These are phyloP conservation scores for Karstenula rhodostoma DNA, from an alignment of 2,329 filamentous ascomycete genomes.

Conservation along the genomic window DNA sequence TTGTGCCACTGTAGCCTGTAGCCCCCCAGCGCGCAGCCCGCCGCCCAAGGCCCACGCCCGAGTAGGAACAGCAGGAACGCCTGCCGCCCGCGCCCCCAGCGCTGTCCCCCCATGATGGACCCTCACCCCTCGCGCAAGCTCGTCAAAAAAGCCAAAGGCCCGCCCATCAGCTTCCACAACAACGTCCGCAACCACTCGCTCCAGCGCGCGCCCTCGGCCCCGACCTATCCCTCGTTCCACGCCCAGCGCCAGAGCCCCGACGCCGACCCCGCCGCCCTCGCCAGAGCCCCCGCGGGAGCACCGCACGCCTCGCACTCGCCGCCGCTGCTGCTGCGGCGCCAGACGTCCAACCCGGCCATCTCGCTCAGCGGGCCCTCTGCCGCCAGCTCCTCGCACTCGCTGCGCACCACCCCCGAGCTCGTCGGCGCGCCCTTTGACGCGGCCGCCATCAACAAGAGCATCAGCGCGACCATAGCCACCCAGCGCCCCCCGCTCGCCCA, in stretches of 20 bases:
- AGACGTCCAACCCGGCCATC: conserved; percentile 12
- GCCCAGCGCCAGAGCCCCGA: conserved; percentile 8
- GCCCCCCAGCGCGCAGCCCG: too few relatives aligned
- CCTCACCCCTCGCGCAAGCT: background rate
- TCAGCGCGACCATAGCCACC: conserved; percentile 36
- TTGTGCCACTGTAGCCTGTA: too few relatives aligned
- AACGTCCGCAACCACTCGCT: conserved; percentile 19
- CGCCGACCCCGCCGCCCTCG: background rate
- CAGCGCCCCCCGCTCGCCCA: conserved; percentile 35
- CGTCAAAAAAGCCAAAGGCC: conserved; percentile 26
- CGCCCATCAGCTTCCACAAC: conserved; percentile 32
- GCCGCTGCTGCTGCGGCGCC: conserved; percentile 7
- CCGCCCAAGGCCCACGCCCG: too few relatives aligned
- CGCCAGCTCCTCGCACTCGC: conserved; percentile 16
- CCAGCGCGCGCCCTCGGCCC: conserved; percentile 33
- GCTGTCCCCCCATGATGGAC: conserved; percentile 8
- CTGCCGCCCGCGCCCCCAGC: background rate
- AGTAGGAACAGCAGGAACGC: background rate
- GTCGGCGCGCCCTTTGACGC: conserved; percentile 52
- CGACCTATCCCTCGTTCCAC: conserved; percentile 35
- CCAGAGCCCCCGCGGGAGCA: background rate
- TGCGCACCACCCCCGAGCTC: conserved; percentile 17
- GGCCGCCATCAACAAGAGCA: conserved; percentile 46
- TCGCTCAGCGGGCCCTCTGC: conserved; percentile 5
- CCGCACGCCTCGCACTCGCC: background rate